Percentiles rank a stretch among this genome's conserved stretches.
Evolutionary conservation across 805 yeast genomes (phyloP).

Genomic region (Saturnispora gosingensis): DNA sequence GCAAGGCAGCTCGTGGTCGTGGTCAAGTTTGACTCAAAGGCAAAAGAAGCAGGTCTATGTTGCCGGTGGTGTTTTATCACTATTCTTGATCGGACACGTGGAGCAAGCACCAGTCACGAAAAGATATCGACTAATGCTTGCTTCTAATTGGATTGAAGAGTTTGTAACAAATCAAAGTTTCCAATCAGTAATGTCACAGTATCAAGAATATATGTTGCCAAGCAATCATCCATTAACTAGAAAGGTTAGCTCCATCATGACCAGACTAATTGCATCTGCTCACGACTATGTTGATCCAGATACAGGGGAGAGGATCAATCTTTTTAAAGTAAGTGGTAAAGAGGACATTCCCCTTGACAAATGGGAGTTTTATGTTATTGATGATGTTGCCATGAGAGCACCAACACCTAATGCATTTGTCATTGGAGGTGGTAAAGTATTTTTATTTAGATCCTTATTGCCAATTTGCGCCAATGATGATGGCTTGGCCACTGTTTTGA

Average conservation of each 20-base stretch:
- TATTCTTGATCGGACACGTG: conserved; percentile 42
- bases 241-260: conserved; percentile 54
- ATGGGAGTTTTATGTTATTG: conserved; percentile 79
- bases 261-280: conserved; percentile 52
- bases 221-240: conserved; percentile 47
- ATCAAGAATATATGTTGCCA: conserved; percentile 47
- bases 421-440: conserved; percentile 91
- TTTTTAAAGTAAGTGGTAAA: conserved; percentile 19
- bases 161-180: conserved; percentile 59
- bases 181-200: conserved; percentile 47
- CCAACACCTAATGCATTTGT: conserved; percentile 98
- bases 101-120: conserved; percentile 79
- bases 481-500: conserved; percentile 88
- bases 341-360: conserved; percentile 28
- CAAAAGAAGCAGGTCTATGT: conserved; percentile 11
- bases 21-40: conserved; percentile 8
- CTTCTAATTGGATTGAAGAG: conserved; percentile 55
- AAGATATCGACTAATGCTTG: conserved; percentile 61
- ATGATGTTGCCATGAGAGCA: conserved; percentile 35
- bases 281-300: conserved; percentile 30
- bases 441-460: conserved; percentile 72
- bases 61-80: conserved; percentile 9
- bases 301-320: conserved; percentile 21
- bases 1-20: conserved; percentile 1
- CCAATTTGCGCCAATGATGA: conserved; percentile 75